Conservation (phyloP, 2,329 filamentous ascomycete genomes). For the Pestalotiopsis sp. region DNA sequence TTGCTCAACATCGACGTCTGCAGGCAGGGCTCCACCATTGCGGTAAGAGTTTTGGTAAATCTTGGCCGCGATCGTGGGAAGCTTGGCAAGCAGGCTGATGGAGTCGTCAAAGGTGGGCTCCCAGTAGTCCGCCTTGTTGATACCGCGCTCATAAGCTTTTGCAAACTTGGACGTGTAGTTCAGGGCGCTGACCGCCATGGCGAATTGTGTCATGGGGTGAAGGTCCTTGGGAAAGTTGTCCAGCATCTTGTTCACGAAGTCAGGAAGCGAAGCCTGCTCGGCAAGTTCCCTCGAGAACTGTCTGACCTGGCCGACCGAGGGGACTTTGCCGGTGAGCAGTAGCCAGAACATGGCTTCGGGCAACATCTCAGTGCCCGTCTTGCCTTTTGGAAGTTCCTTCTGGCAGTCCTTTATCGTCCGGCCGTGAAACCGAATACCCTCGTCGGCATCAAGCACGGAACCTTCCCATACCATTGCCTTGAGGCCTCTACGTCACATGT, state of each 20-base stretch:
- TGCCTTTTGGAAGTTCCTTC: constrained; percentile 88
- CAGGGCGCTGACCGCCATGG: constrained; percentile 91
- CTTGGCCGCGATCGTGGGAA: constrained; percentile 93
- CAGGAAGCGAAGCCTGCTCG: constrained; percentile 78
- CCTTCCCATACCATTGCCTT: constrained; percentile 99
- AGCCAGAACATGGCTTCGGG: constrained; percentile 99
- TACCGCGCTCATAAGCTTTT: constrained; percentile 84
- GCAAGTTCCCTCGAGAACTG: constrained; percentile 83
- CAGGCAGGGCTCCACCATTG: constrained; percentile 71
- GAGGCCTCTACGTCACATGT: constrained; percentile 57
- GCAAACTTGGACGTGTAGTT: constrained; percentile 95
- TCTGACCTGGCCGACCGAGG: constrained; percentile 78
- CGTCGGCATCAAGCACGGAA: constrained; percentile 91
- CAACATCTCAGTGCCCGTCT: constrained; percentile 90
- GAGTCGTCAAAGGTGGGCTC: constrained; percentile 96
- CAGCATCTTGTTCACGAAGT: constrained; percentile 83
- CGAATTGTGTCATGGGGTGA: constrained; percentile 98
- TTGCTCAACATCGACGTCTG: constrained; percentile 76
- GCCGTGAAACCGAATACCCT: constrained; percentile 97
- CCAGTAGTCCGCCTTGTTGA: constrained; percentile 98
- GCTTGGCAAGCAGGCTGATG: constrained; percentile 91
- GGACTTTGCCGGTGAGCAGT: constrained; percentile 88
- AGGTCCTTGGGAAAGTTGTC: constrained; percentile 86
- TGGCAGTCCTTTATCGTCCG: constrained; percentile 98
- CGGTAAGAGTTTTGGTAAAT: constrained; percentile 93